Conservation (phyloP, 2,329 filamentous ascomycete genomes). For the Ambrosiella beaveri region DNA sequence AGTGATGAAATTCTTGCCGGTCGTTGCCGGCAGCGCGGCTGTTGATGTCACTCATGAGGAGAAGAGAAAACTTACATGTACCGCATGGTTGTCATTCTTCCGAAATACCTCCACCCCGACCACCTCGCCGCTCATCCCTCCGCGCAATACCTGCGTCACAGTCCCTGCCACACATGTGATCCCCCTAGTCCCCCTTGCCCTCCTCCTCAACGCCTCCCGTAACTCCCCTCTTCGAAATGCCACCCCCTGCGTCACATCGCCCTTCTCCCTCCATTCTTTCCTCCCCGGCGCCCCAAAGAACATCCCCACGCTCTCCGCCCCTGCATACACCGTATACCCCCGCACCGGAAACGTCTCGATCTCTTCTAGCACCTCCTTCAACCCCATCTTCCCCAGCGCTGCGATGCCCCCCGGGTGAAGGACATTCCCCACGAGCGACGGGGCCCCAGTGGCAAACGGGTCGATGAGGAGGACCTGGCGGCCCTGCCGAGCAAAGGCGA, state of each 20-base stretch:
- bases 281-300: conserved; percentile 3
- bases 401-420: conserved; percentile 79
- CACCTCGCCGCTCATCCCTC: conserved; percentile 8
- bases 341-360: conserved; percentile 34
- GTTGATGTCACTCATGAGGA: not conserved
- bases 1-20: too few relatives aligned
- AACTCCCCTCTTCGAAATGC: conserved; percentile 2
- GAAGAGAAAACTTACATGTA: conserved; percentile 5
- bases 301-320: not conserved
- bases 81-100: not conserved
- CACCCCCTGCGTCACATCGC: not conserved
- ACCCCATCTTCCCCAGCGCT: conserved; percentile 61
- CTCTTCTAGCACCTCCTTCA: conserved; percentile 64
- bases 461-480: conserved; percentile 62
- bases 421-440: conserved; percentile 87
- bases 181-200: not conserved
- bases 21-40: too few relatives aligned
- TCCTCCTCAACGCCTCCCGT: not conserved
- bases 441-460: conserved; percentile 67
- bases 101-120: conserved; percentile 8
- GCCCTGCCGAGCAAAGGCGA: conserved; percentile 71
- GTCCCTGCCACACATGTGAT: conserved; percentile 5
- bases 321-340: conserved; percentile 5
- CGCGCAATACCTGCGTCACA: conserved; percentile 9
- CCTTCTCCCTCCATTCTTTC: conserved; percentile 1